Base-by-base conservation (phyloP, 1,284 basidiomycete species). In the Rhodotorula mucilaginosa region DNA sequence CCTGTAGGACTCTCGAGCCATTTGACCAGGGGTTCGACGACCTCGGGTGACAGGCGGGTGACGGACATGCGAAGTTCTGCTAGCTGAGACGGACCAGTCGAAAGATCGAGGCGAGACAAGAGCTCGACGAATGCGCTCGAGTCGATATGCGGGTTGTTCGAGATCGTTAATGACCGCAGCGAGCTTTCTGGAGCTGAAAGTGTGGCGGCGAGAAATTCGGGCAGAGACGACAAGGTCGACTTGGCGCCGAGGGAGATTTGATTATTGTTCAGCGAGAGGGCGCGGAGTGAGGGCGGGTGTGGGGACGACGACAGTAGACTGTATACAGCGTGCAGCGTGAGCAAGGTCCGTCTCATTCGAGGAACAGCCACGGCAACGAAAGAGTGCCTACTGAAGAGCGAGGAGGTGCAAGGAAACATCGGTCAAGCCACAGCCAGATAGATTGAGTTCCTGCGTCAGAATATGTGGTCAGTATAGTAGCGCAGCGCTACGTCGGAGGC, bases 351-450 rank as follows among this genome's bases (percentile, higher is more conserved):
- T 21, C 1, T 13, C 6, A 2, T n/a, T 16, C 1, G 10, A 15
- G 21, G 48, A 7, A 18, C 4, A 10, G 8, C n/a, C 2, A 23
- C 46, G 7, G 47, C 5, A 12, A 44, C 39, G 39, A 44, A 44
- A 44, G 12, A 44, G 10, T 44, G 56, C 72, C 29, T n/a, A 69
- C 73, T 75, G 74, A 1, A 76, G 70, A 3, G 72, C 60, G 31
- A 76, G 21, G 13, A 76, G 70, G 34, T 76, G 70, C 19, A 76
- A 47, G 10, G 72, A 71, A 15, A 72, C 70, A 64, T 76, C 74
- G 44, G 47, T 63, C 18, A 76, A 58, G 3, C 46, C 16, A 34
- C 70, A 72, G 12, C 61, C 64, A 0, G 72, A 68, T 15, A 76
- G 29, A 39, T 76, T 76, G 26, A 76, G 23, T 56, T 74, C 70